phyloP scores from a whole-genome alignment of 1,284 basidiomycete species.

The Boletus semigastroideus region DNA sequence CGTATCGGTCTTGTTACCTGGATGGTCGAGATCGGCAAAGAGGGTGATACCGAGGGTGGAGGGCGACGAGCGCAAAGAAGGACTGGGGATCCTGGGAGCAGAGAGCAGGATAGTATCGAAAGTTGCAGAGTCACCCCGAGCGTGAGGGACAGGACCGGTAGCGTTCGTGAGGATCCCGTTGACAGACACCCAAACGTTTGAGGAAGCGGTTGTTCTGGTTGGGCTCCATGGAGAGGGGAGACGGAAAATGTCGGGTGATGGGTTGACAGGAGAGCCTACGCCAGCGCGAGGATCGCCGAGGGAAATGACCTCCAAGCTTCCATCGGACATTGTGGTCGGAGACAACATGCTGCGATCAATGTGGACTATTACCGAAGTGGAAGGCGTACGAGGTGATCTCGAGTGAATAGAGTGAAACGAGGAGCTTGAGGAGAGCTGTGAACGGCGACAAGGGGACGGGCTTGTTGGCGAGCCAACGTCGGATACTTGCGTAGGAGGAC shows the following conservation, averaged over 20 bases:
- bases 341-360: slow-evolving; percentile 26
- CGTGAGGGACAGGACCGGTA: slow-evolving; percentile 11
- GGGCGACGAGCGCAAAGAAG: slow-evolving; percentile 16
- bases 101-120: background rate
- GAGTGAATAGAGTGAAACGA: slow-evolving; percentile 14
- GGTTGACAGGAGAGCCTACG: slow-evolving; percentile 9
- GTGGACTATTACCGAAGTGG: slow-evolving; percentile 12
- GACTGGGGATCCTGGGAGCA: slow-evolving; percentile 1
- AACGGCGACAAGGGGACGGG: background rate
- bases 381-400: slow-evolving; percentile 9
- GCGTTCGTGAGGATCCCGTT: slow-evolving; percentile 21
- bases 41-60: slow-evolving; percentile 26
- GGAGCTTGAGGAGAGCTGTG: background rate
- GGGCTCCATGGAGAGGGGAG: slow-evolving; percentile 36
- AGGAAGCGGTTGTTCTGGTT: slow-evolving; percentile 6
- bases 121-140: background rate
- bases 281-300: slow-evolving; percentile 16
- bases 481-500: background rate
- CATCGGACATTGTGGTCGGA: slow-evolving; percentile 28
- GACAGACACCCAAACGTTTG: slow-evolving; percentile 28
- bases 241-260: slow-evolving; percentile 1
- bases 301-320: slow-evolving; percentile 26
- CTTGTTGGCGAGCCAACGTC: background rate
- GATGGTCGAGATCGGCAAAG: slow-evolving; percentile 14
- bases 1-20: background rate